Evolutionary conservation across 2,329 filamentous ascomycete genomes (phyloP).

Genomic region (Exserohilum rostratum): DNA sequence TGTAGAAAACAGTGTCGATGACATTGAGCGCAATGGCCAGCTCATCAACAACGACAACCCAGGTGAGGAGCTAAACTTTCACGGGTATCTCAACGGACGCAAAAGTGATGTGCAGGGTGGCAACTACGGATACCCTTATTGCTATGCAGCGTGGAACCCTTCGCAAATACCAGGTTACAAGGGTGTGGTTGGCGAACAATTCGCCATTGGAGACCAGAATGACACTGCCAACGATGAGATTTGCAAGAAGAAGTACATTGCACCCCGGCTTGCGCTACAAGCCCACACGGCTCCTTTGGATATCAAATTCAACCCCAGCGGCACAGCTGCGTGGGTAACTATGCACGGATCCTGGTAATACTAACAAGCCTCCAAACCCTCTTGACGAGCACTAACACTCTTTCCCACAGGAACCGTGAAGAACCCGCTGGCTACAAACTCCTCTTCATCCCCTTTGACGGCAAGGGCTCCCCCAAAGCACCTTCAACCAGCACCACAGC

Average conservation of each 20-base stretch:
- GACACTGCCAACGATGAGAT: conserved; percentile 55
- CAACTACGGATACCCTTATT: conserved; percentile 75
- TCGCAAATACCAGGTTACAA: conserved; percentile 55
- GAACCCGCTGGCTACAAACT: conserved; percentile 59
- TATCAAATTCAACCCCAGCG: conserved; percentile 68
- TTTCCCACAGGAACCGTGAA: conserved; percentile 51
- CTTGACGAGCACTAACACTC: conserved; percentile 5
- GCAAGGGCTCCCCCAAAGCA: conserved; percentile 54
- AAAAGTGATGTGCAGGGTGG: conserved; percentile 48
- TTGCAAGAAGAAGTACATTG: conserved; percentile 50
- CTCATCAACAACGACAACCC: conserved; percentile 73
- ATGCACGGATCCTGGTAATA: conserved; percentile 73
- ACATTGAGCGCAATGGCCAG: conserved; percentile 62
- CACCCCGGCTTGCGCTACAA: conserved; percentile 63
- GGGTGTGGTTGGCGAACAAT: conserved; percentile 56
- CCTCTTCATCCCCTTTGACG: conserved; percentile 53
- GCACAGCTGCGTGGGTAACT: conserved; percentile 66
- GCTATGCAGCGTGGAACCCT: conserved; percentile 70
- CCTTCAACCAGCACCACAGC: conserved; percentile 55
- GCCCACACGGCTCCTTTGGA: conserved; percentile 76
- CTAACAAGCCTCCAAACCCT: background rate
- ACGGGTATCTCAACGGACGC: conserved; percentile 66
- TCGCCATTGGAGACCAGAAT: conserved; percentile 55
- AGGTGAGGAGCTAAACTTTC: conserved; percentile 75
- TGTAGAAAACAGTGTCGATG: conserved; percentile 75